phyloP scores from a whole-genome alignment of 169 alveolate species.

The Cryptosporidium andersoni region DNA sequence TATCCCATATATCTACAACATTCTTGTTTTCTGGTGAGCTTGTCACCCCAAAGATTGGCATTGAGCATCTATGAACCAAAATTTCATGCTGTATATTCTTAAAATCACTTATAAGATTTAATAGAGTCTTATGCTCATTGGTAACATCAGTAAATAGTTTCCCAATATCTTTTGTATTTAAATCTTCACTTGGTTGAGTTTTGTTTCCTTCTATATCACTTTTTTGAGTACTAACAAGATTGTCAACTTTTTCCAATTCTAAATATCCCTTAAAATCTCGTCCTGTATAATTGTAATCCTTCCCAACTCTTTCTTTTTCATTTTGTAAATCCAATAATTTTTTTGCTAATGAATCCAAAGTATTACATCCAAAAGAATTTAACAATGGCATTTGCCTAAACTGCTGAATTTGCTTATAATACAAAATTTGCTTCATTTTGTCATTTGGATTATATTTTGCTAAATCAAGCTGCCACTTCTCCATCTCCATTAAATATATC shows the following conservation, averaged over 20 bases:
- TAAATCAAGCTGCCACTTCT: constrained; percentile 34
- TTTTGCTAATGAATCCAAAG: constrained; percentile 7
- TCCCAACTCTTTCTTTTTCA: constrained; percentile 1
- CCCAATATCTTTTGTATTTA: neutral
- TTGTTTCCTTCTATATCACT: neutral
- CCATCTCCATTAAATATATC: constrained; percentile 48
- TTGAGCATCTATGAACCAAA: constrained; percentile 55
- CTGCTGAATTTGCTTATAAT: no score
- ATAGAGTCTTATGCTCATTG: neutral
- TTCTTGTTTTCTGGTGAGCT: neutral
- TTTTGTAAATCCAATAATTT: constrained; percentile 12
- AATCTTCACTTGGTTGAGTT: neutral
- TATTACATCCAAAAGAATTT: neutral
- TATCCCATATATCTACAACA: constrained; percentile 15
- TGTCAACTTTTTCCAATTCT: neutral
- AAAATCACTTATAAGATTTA: constrained; percentile 25
- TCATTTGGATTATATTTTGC: constrained; percentile 24
- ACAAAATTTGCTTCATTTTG: neutral
- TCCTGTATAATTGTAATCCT: neutral
- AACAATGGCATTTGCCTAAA: no score
- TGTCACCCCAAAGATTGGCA: constrained; percentile 12
- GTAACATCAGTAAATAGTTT: neutral
- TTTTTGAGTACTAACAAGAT: neutral
- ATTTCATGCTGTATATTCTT: constrained; percentile 22
- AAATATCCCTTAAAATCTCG: neutral